These are phyloP conservation scores for Apiotrichum porosum DNA, from an alignment of 1,284 basidiomycete species.

Conservation along the genomic window DNA sequence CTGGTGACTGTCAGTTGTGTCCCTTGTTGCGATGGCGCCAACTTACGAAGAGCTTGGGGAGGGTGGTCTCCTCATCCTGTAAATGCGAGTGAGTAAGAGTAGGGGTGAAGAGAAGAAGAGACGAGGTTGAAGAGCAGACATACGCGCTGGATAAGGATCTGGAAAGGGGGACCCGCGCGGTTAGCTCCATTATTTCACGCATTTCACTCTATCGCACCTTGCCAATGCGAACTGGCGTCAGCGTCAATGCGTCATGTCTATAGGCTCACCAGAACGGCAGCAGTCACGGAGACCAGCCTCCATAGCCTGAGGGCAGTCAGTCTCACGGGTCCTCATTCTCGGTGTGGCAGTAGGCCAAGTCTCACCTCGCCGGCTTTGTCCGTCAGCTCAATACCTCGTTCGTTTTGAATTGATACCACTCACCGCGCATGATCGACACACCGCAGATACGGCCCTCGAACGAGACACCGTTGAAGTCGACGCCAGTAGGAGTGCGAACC, in stretches of 20 bases:
- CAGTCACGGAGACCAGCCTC: conserved; percentile 91
- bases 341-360: background rate
- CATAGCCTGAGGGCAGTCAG: conserved; percentile 64
- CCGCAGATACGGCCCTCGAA: conserved; percentile 94
- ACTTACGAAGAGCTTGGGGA: conserved; percentile 72
- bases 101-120: background rate
- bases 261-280: conserved; percentile 54
- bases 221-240: conserved; percentile 44
- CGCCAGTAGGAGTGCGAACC: conserved; percentile 59
- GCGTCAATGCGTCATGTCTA: conserved; percentile 19
- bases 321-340: background rate
- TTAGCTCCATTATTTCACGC: conserved; percentile 16
- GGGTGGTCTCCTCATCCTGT: conserved; percentile 84
- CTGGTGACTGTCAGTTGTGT: conserved; percentile 24
- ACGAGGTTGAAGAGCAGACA: conserved; percentile 18
- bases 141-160: conserved; percentile 91
- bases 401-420: conserved; percentile 13
- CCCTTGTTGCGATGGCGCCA: background rate
- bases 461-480: conserved; percentile 76
- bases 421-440: conserved; percentile 75
- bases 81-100: conserved; percentile 1
- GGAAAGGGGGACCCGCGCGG: conserved; percentile 10
- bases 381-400: conserved; percentile 27
- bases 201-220: conserved; percentile 35
- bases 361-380: background rate